phyloP scores from a whole-genome alignment of 129 eudicot species.

The Helianthus tuberosus region DNA sequence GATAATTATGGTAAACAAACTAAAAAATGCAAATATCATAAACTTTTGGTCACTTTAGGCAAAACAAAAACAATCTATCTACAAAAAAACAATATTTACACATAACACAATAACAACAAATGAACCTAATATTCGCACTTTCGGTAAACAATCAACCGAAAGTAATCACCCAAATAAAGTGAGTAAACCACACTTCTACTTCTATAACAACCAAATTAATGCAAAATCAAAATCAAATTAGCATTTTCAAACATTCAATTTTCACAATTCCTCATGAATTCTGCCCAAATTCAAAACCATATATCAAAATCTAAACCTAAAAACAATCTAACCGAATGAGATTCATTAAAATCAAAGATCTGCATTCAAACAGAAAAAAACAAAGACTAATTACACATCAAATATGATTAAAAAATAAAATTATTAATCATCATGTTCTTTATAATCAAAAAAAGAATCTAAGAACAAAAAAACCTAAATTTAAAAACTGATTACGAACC shows the following conservation, averaged over 20 bases:
- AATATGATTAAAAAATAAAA: neutral
- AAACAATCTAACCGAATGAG: constrained; percentile 1
- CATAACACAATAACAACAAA: constrained; percentile 16
- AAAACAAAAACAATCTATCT: neutral
- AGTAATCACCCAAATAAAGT: constrained; percentile 17
- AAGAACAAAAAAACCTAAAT: neutral
- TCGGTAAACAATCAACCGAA: neutral
- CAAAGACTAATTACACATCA: neutral
- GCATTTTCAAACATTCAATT: neutral
- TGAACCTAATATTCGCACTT: neutral
- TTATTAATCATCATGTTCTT: neutral
- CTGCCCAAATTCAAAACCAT: constrained; percentile 5
- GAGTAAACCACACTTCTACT: constrained; percentile 13
- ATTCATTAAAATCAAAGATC: constrained; percentile 16
- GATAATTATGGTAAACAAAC: neutral
- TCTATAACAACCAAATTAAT: constrained; percentile 1
- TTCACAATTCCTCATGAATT: neutral
- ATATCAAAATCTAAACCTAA: constrained; percentile 30
- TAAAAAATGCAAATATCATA: neutral
- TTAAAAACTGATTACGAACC: constrained; percentile 22
- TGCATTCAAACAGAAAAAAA: neutral
- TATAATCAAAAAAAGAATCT: neutral
- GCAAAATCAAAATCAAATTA: neutral
- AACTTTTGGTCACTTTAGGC: neutral
- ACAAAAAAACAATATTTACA: neutral